These are phyloP conservation scores for Aureobasidium sp. DNA, from an alignment of 2,329 filamentous ascomycete species.

Conservation along the genomic window DNA sequence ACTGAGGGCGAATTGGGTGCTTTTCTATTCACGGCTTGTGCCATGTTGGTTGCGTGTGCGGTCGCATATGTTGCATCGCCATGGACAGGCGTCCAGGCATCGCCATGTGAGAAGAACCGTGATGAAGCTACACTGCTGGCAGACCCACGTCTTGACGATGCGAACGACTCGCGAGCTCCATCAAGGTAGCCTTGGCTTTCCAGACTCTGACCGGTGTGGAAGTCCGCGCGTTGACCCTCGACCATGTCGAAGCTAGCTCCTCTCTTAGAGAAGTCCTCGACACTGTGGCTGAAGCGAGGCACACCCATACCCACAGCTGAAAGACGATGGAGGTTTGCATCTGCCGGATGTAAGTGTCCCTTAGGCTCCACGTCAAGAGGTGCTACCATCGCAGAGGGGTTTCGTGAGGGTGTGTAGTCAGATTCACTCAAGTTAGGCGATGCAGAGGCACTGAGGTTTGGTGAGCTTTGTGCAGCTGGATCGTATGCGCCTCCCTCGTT, in stretches of 20 bases:
- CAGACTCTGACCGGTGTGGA: conserved; percentile 18
- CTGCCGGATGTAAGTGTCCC: conserved; percentile 35
- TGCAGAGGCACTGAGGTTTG: not conserved
- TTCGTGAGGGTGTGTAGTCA: conserved; percentile 32
- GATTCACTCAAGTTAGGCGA: conserved; percentile 25
- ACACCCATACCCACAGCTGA: conserved; percentile 60
- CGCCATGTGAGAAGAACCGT: conserved; percentile 8
- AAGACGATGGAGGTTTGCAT: conserved; percentile 39
- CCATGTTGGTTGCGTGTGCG: not conserved
- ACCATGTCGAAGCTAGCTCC: conserved; percentile 22
- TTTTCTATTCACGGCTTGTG: not conserved
- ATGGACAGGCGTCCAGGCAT: conserved; percentile 23
- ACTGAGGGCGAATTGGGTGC: not conserved
- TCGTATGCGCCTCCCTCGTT: conserved; percentile 24
- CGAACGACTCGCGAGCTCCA: conserved; percentile 20
- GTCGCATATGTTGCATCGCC: not conserved
- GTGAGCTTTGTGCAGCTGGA: conserved; percentile 26
- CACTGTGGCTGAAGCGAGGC: conserved; percentile 57
- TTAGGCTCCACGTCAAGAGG: conserved; percentile 51
- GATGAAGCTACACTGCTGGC: conserved; percentile 9
- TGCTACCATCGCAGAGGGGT: conserved; percentile 52
- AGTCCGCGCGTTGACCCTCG: conserved; percentile 21
- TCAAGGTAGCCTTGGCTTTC: conserved; percentile 23
- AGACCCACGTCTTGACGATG: conserved; percentile 14
- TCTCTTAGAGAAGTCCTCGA: conserved; percentile 28